Percentiles rank a stretch among this genome's conserved stretches.
phyloP scores from a whole-genome alignment of 805 yeast species.

The Myxozyma udenii region DNA sequence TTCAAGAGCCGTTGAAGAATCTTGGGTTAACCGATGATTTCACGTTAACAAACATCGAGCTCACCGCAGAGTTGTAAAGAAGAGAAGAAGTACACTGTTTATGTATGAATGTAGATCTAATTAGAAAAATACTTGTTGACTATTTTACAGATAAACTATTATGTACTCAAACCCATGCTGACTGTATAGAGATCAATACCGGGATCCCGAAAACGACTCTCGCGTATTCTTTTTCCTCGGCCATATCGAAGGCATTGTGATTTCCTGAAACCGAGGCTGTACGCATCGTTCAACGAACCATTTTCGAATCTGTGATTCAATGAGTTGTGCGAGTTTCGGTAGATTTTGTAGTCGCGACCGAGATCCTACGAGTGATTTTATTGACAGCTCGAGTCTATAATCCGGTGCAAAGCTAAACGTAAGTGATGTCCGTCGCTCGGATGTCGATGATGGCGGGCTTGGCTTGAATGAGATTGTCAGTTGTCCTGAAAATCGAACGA shows the following conservation, averaged over 20 bases:
- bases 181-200: not conserved
- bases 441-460: constrained; percentile 13
- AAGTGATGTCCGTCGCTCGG: constrained; percentile 52
- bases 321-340: constrained; percentile 81
- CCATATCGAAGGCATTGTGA: constrained; percentile 84
- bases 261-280: constrained; percentile 86
- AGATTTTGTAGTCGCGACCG: constrained; percentile 87
- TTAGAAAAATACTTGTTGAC: no score
- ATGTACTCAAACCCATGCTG: no score
- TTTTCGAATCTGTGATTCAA: constrained; percentile 74
- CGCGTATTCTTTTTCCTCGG: constrained; percentile 34
- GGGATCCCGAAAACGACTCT: constrained; percentile 22
- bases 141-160: no score
- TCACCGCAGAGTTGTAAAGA: constrained; percentile 18
- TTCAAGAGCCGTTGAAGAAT: constrained; percentile 20
- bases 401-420: constrained; percentile 91
- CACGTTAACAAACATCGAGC: constrained; percentile 19
- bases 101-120: no score
- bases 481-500: constrained; percentile 88
- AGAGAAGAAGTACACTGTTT: not conserved
- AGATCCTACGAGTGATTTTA: constrained; percentile 88
- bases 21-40: constrained; percentile 24
- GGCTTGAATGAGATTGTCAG: constrained; percentile 63
- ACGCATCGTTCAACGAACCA: constrained; percentile 94
- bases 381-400: constrained; percentile 80